Conservation (phyloP, 768 basidiomycete genomes). For the Pholiota microspora region DNA sequence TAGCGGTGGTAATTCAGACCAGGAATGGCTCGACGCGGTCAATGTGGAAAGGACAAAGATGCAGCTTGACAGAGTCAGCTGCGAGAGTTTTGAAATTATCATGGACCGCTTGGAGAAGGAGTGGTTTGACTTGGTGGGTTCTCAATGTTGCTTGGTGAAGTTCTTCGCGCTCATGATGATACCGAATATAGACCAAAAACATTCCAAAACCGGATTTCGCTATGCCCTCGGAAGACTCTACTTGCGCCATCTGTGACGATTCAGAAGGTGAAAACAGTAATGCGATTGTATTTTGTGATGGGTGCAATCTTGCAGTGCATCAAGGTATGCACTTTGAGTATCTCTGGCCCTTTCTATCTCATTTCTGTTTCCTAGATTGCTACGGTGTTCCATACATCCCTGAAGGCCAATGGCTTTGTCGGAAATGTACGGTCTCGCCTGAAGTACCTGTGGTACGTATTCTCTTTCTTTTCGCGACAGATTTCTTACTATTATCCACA, state of each 20-base stretch:
- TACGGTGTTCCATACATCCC: slow-evolving; percentile 99
- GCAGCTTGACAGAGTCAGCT: slow-evolving; percentile 65
- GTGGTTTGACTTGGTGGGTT: slow-evolving; percentile 90
- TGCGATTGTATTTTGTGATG: slow-evolving; percentile 99
- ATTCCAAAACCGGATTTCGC: slow-evolving; percentile 87
- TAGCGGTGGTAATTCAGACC: slow-evolving; percentile 48
- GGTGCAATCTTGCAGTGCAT: slow-evolving; percentile 98
- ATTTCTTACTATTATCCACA: not conserved
- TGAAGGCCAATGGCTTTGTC: slow-evolving; percentile 98
- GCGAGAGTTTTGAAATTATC: slow-evolving; percentile 91
- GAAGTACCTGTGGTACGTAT: slow-evolving; percentile 87
- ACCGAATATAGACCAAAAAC: slow-evolving; percentile 73
- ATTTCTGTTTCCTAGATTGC: slow-evolving; percentile 62
- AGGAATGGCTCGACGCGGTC: slow-evolving; percentile 88
- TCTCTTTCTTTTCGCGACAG: not conserved
- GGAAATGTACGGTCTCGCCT: slow-evolving; percentile 97
- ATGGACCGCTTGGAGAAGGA: slow-evolving; percentile 99
- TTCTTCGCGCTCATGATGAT: not conserved
- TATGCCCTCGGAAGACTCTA: slow-evolving; percentile 92
- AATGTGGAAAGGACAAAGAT: slow-evolving; percentile 83
- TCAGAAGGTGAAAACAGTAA: slow-evolving; percentile 98
- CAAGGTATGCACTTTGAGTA: slow-evolving; percentile 61
- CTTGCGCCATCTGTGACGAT: slow-evolving; percentile 96
- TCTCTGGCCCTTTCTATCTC: not conserved
- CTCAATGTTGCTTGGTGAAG: not conserved